Evolutionary conservation across 257 asterid species (phyloP).

Genomic region (Fraxinus anomala): DNA sequence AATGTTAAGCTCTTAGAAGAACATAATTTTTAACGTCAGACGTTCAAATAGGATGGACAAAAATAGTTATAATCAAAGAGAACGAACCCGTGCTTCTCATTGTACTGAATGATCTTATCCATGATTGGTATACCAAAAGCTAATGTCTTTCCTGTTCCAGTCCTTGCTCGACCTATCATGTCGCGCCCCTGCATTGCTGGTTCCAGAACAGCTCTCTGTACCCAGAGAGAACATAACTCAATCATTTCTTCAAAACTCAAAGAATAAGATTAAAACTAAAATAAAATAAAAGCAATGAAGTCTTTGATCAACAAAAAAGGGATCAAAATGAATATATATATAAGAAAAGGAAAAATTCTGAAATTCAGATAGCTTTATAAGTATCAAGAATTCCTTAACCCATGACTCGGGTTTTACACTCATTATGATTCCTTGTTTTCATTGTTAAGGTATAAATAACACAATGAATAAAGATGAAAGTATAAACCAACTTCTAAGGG

Average conservation of each 20-base stretch:
- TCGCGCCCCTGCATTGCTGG: constrained; percentile 98
- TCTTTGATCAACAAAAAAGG: not conserved
- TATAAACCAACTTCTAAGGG: too few species aligned
- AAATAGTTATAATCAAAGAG: not conserved
- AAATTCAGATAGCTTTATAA: not conserved
- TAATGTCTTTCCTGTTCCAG: constrained; percentile 92
- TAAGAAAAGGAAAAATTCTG: not conserved
- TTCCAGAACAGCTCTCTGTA: constrained; percentile 70
- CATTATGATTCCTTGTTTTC: not conserved
- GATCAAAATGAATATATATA: not conserved
- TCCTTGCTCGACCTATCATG: constrained; percentile 94
- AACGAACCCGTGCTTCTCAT: constrained; percentile 75
- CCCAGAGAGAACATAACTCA: not conserved
- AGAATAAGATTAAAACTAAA: not conserved
- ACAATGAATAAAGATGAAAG: too few species aligned
- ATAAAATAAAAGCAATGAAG: not conserved
- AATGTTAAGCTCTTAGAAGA: not conserved
- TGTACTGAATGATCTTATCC: constrained; percentile 69
- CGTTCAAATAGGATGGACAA: constrained; percentile 1
- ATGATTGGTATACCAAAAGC: constrained; percentile 84
- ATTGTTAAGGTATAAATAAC: not conserved
- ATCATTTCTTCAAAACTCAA: not conserved
- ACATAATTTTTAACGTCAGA: not conserved
- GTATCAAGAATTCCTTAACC: not conserved
- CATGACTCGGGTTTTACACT: not conserved